Evolutionary conservation across 2,329 filamentous ascomycete species (phyloP), one percentile per base, ranked within the genome.

Genomic region (Bimuria novae-zelandiae): DNA sequence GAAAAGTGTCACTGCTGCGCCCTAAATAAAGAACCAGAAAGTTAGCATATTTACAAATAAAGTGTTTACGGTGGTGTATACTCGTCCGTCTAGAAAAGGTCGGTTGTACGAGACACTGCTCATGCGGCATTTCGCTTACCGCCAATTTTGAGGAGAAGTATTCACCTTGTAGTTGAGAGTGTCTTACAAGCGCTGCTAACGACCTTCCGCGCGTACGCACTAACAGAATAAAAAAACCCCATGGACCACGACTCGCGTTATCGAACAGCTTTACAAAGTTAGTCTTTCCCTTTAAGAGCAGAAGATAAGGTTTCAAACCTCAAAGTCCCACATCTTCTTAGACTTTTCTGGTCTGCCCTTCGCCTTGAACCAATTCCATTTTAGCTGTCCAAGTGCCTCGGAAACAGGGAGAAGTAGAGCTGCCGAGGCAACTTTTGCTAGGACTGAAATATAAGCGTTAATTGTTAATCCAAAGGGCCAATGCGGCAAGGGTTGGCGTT

Each of bases 261-360:
- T 42, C 53, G 23, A 49, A 55, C 19, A 43, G 39, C 23, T 37
- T 54, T 10, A 27, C 25, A 52, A 36, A 17, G 33, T 17, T 10
- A 27, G 25, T 27, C 25, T 27, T 27, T 27, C 25, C 10, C 25
- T 27, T 27, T 10, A 27, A 27, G 25, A 27, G 25, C 25, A 27
- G 25, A 27, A 27, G 25, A 27, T 27, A 27, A 27, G 25, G 25
- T 27, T 27, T 27, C 25, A 27, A 27, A 27, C 33, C n/a, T 72
- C 65, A 11, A 70, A 69, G 32, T 71, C 69, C 59, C 62, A 64
- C 41, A 70, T 64, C 3, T 55, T 57, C 30, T 45, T 45, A 16
- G 14, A 30, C 27, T 45, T 7, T 3, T 46, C 57, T 0, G 61
- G 55, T 0, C 47, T 40, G 19, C 43, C 32, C 10, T 25, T 45